phyloP scores from a whole-genome alignment of 148 eudicot genomes.

The Vaccinium corymbosum region DNA sequence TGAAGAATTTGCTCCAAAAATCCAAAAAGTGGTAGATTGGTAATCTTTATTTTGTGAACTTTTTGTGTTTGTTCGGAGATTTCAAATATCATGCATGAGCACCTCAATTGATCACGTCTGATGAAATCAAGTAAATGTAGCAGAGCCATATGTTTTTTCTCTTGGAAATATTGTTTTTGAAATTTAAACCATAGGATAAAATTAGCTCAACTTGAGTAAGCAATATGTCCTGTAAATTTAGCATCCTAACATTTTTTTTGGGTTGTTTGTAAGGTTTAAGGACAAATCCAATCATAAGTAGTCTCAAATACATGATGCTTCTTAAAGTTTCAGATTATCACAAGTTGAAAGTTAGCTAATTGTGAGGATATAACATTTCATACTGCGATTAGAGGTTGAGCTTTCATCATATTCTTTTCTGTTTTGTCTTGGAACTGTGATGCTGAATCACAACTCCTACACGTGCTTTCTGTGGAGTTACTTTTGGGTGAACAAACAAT shows the following conservation, averaged over 20 bases:
- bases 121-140: background rate
- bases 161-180: background rate
- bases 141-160: background rate
- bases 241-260: background rate
- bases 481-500: background rate
- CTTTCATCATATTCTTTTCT: background rate
- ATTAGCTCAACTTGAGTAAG: background rate
- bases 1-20: constrained; percentile 85
- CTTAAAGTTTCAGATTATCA: too few relatives aligned
- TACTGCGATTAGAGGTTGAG: too few relatives aligned
- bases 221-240: background rate
- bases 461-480: background rate
- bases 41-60: constrained; percentile 14
- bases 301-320: too few relatives aligned
- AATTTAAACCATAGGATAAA: background rate
- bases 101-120: background rate
- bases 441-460: background rate
- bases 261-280: background rate
- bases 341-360: too few relatives aligned
- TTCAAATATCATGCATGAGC: background rate
- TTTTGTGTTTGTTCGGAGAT: background rate
- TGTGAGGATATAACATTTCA: too few relatives aligned
- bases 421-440: constrained; percentile 3
- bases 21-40: constrained; percentile 87
- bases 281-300: background rate